These are phyloP conservation scores for Boletales sp. DNA, from an alignment of 768 basidiomycete species.

Conservation along the genomic window DNA sequence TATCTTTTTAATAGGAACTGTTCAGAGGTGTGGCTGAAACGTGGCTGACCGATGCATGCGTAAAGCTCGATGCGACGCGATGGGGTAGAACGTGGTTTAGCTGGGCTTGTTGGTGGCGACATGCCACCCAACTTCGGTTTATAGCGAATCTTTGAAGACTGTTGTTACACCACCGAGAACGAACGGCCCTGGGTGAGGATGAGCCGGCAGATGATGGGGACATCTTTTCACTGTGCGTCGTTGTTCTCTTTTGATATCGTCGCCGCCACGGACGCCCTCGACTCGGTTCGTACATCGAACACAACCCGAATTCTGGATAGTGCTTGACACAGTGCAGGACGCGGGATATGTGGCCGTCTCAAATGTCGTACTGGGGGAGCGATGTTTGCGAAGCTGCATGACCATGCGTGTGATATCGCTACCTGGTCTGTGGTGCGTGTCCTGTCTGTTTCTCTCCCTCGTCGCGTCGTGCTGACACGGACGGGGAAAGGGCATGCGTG, in stretches of 20 bases:
- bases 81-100: conserved; percentile 30
- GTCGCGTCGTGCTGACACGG: neutral
- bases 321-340: conserved; percentile 51
- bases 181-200: conserved; percentile 11
- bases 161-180: conserved; percentile 36
- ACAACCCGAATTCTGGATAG: conserved; percentile 47
- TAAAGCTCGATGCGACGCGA: conserved; percentile 18
- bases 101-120: conserved; percentile 54
- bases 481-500: conserved; percentile 51
- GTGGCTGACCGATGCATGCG: conserved; percentile 22
- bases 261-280: conserved; percentile 10
- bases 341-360: conserved; percentile 43
- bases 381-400: conserved; percentile 33
- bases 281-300: conserved; percentile 41
- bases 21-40: conserved; percentile 24
- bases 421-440: conserved; percentile 49
- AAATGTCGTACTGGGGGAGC: conserved; percentile 25
- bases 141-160: conserved; percentile 48
- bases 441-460: neutral
- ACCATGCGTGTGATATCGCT: conserved; percentile 47
- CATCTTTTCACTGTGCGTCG: conserved; percentile 21
- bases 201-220: conserved; percentile 9
- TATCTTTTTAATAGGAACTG: conserved; percentile 28
- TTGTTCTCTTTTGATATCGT: neutral
- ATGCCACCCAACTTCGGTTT: conserved; percentile 51